Evolutionary conservation across 2,329 filamentous ascomycete species (phyloP).

Genomic region (Hymenoscyphus scutula): DNA sequence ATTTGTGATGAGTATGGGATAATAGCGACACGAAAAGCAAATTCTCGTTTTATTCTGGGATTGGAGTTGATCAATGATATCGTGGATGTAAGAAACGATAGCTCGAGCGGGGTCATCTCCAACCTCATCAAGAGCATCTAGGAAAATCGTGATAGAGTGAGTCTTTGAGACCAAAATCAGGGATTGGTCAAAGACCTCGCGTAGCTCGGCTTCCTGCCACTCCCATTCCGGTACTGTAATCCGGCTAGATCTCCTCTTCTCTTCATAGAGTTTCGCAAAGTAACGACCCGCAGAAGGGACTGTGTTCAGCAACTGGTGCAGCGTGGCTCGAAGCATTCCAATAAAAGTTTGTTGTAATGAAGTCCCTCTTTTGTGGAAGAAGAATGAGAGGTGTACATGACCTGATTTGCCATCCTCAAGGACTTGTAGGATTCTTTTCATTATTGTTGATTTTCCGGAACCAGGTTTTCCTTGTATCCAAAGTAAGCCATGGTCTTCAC

Average conservation of each 20-base stretch:
- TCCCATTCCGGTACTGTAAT: slow-evolving; percentile 14
- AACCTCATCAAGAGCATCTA: slow-evolving; percentile 30
- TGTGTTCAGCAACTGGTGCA: slow-evolving; percentile 33
- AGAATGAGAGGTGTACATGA: not conserved
- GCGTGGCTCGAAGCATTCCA: slow-evolving; percentile 25
- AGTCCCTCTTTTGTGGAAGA: not conserved
- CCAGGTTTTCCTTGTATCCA: not conserved
- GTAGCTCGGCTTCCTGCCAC: slow-evolving; percentile 16
- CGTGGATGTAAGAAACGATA: slow-evolving; percentile 17
- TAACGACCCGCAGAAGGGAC: not conserved
- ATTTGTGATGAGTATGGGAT: slow-evolving; percentile 20
- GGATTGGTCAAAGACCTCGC: slow-evolving; percentile 8
- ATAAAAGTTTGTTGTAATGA: not conserved
- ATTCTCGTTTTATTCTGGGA: slow-evolving; percentile 10
- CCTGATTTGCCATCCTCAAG: not conserved
- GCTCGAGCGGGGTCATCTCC: slow-evolving; percentile 21
- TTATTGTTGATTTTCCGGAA: not conserved
- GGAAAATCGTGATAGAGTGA: slow-evolving; percentile 18
- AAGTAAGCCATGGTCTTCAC: not conserved
- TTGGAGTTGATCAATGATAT: slow-evolving; percentile 8
- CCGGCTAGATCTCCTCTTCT: slow-evolving; percentile 13
- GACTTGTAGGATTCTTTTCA: not conserved
- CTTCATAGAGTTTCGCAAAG: slow-evolving; percentile 13
- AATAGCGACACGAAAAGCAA: slow-evolving; percentile 26
- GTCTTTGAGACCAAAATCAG: slow-evolving; percentile 9